phyloP scores from a whole-genome alignment of 2,329 filamentous ascomycete species.

The Colletotrichum theobromicola region DNA sequence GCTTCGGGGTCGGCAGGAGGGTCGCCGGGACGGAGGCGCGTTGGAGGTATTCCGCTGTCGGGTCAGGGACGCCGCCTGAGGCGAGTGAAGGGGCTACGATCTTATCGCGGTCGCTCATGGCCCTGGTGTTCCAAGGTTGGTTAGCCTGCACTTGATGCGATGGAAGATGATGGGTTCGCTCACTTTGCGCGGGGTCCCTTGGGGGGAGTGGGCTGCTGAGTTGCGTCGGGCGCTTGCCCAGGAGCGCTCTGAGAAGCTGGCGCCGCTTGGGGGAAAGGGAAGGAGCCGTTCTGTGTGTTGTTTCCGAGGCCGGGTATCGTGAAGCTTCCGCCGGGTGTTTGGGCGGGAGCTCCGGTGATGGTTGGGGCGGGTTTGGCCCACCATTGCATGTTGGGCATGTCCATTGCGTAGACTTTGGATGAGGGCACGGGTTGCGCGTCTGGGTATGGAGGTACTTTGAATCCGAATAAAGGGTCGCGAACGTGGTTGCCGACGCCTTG shows the following conservation, averaged over 20 bases:
- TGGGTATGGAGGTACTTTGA: neutral
- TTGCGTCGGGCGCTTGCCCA: neutral
- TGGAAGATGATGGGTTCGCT: neutral
- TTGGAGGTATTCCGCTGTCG: conserved; percentile 65
- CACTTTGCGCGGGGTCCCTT: neutral
- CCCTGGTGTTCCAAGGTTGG: neutral
- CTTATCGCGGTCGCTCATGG: conserved; percentile 13
- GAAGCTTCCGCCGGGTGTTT: neutral
- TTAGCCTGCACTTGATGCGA: neutral
- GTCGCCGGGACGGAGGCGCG: conserved; percentile 52
- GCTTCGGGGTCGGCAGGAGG: conserved; percentile 52
- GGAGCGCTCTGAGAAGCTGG: neutral
- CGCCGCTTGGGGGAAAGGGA: neutral
- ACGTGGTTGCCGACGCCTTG: neutral
- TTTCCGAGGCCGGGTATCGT: conserved; percentile 19
- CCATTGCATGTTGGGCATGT: conserved; percentile 13
- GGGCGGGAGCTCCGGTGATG: neutral
- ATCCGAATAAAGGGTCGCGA: neutral
- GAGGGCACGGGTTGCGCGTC: neutral
- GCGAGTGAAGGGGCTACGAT: conserved; percentile 34
- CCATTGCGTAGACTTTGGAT: neutral
- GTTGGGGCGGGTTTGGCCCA: conserved; percentile 12
- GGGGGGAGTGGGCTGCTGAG: neutral
- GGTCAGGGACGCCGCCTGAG: conserved; percentile 66
- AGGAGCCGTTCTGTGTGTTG: neutral